Conservation (phyloP, 306 rosid species). For the Senna tora region DNA sequence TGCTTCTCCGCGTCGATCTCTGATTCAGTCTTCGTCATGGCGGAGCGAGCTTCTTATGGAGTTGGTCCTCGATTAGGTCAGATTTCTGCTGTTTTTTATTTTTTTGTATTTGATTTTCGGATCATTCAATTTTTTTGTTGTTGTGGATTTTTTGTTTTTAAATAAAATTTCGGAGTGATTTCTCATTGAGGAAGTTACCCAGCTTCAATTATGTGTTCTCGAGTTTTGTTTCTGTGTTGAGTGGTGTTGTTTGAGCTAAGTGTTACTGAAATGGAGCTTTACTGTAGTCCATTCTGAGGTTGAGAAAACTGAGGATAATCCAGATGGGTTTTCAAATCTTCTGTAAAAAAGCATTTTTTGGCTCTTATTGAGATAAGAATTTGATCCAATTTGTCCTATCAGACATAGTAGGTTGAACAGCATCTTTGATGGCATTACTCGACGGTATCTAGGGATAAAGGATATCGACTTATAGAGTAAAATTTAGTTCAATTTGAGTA, state of each 20-base stretch:
- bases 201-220: slow-evolving; percentile 8
- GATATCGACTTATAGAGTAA: slow-evolving; percentile 14
- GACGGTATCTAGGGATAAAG: slow-evolving; percentile 5
- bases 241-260: slow-evolving; percentile 20
- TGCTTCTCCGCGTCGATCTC: slow-evolving; percentile 42
- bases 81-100: slow-evolving; percentile 31
- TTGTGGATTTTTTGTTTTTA: not conserved
- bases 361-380: not conserved
- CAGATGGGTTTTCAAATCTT: slow-evolving; percentile 28
- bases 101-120: not conserved
- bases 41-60: slow-evolving; percentile 67
- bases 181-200: not conserved
- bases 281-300: slow-evolving; percentile 14
- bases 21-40: slow-evolving; percentile 64
- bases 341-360: not conserved
- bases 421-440: not conserved
- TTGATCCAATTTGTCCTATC: slow-evolving; percentile 13
- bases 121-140: not conserved
- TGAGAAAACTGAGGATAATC: slow-evolving; percentile 5
- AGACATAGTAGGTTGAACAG: slow-evolving; percentile 17
- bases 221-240: slow-evolving; percentile 30
- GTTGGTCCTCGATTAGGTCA: slow-evolving; percentile 79
- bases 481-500: slow-evolving; percentile 6
- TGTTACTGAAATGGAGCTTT: slow-evolving; percentile 9
- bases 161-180: not conserved